Conservation (phyloP, 1,139 yeast species). For the Eremothecium cymbalariae region DNA sequence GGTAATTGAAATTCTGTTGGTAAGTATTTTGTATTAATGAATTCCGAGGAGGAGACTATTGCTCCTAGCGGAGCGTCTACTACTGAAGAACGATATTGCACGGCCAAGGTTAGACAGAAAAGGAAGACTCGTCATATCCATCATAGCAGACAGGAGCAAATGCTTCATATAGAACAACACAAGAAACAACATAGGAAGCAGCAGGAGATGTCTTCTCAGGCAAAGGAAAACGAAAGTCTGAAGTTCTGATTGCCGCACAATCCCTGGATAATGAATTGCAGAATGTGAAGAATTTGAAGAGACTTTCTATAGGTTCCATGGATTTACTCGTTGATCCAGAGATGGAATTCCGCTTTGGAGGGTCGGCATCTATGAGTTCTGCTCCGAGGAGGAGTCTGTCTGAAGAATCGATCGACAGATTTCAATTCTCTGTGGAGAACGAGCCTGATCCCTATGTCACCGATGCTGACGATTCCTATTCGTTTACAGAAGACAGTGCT, state of each 20-base stretch:
- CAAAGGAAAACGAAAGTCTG: conserved; percentile 28
- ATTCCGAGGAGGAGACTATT: too few species aligned
- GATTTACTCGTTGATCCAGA: conserved; percentile 32
- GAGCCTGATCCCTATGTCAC: conserved; percentile 1
- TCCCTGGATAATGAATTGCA: conserved; percentile 30
- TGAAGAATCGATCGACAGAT: conserved; percentile 4
- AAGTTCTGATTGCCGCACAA: conserved; percentile 31
- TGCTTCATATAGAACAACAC: too few species aligned
- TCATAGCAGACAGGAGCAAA: too few species aligned
- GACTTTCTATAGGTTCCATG: conserved; percentile 32
- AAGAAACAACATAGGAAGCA: too few species aligned
- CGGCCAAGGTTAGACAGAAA: too few species aligned
- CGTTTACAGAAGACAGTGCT: conserved; percentile 10
- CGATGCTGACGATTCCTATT: conserved; percentile 9
- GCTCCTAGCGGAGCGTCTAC: too few species aligned
- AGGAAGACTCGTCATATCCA: too few species aligned
- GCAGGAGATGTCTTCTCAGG: not conserved
- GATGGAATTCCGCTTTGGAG: conserved; percentile 20
- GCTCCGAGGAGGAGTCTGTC: conserved; percentile 5
- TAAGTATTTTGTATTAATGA: too few species aligned
- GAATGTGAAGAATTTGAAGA: conserved; percentile 29
- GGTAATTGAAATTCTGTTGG: too few species aligned
- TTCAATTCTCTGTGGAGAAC: not conserved
- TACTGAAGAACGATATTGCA: too few species aligned
- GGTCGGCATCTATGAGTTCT: conserved; percentile 14